phyloP scores from a whole-genome alignment of 2,329 filamentous ascomycete species.

The Proliferodiscus dingleyae region DNA sequence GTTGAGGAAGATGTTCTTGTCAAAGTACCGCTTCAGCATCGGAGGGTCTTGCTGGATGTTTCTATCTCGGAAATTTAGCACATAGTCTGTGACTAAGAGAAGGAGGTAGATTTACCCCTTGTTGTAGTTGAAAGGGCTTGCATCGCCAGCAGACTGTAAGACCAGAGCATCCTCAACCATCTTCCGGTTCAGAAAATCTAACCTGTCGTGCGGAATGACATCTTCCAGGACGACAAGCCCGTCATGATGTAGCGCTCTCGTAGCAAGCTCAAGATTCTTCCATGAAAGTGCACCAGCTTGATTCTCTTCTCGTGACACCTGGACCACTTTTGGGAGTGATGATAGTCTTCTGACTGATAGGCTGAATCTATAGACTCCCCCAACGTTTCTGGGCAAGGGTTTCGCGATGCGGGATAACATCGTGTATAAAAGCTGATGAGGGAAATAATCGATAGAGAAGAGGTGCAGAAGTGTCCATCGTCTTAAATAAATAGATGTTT shows the following conservation, averaged over 20 bases:
- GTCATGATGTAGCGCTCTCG: slow-evolving; percentile 46
- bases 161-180: slow-evolving; percentile 54
- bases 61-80: not conserved
- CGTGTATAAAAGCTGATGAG: no score
- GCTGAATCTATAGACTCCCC: not conserved
- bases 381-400: not conserved
- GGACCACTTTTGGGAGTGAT: slow-evolving; percentile 11
- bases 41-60: slow-evolving; percentile 60
- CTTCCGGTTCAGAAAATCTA: slow-evolving; percentile 51
- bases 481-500: no score
- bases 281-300: slow-evolving; percentile 1
- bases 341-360: not conserved
- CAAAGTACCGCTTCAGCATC: slow-evolving; percentile 44
- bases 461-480: no score
- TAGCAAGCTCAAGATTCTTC: slow-evolving; percentile 51
- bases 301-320: slow-evolving; percentile 12
- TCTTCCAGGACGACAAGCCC: slow-evolving; percentile 53
- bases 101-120: slow-evolving; percentile 38
- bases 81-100: not conserved
- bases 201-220: slow-evolving; percentile 43
- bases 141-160: slow-evolving; percentile 46
- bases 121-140: slow-evolving; percentile 59
- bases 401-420: not conserved
- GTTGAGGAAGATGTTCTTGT: slow-evolving; percentile 48
- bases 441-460: no score